Evolutionary conservation across 495 filamentous ascomycete species (phyloP).

Genomic region (Tetracladium marchalianum): DNA sequence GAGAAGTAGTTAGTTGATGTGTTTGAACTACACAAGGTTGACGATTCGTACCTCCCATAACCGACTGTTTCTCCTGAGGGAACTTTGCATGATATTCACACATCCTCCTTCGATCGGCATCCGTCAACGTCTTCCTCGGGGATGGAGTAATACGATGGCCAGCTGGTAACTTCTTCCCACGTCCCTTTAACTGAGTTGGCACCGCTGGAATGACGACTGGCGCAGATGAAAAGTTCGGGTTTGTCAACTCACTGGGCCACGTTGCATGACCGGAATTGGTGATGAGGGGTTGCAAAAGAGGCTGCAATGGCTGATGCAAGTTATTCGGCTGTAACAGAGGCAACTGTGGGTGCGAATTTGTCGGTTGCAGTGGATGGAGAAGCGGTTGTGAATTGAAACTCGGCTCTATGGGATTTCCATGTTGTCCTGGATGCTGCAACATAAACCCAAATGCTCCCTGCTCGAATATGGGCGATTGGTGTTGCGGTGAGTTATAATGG

Average conservation of each 20-base stretch:
- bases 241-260: constrained; percentile 65
- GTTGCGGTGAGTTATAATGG: constrained; percentile 21
- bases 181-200: constrained; percentile 34
- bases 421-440: constrained; percentile 9
- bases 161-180: constrained; percentile 29
- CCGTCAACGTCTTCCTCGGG: constrained; percentile 77
- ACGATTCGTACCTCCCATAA: constrained; percentile 74
- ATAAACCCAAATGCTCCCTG: constrained; percentile 21
- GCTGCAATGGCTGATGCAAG: constrained; percentile 33
- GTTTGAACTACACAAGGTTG: constrained; percentile 2
- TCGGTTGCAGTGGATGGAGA: constrained; percentile 10
- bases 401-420: constrained; percentile 14
- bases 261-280: constrained; percentile 53
- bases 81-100: constrained; percentile 93
- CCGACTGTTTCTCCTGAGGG: constrained; percentile 91
- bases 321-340: too few relatives aligned
- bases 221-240: constrained; percentile 42
- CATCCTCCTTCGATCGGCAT: constrained; percentile 86
- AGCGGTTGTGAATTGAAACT: constrained; percentile 16
- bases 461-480: constrained; percentile 22
- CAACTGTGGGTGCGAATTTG: constrained; percentile 5
- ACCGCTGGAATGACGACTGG: constrained; percentile 48
- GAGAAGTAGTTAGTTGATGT: constrained; percentile 13
- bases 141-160: constrained; percentile 32
- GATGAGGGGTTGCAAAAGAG: constrained; percentile 25